Evolutionary conservation across 2,329 filamentous ascomycete genomes (phyloP).

Genomic region (Fusarium pseudograminearum): DNA sequence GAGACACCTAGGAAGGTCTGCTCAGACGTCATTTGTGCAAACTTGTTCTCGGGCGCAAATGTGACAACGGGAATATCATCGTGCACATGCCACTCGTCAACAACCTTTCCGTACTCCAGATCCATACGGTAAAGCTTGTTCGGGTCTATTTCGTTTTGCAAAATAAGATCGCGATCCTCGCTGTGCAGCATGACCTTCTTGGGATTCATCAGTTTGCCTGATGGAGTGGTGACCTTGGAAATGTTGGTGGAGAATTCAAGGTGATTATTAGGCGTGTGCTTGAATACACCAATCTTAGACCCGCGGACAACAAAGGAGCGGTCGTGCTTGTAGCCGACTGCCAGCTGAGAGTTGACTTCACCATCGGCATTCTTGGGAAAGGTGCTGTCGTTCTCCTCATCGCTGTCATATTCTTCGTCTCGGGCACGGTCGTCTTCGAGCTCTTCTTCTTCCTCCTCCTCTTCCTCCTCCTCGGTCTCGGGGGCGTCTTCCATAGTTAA

Average conservation of each 20-base stretch:
- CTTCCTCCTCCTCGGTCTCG: constrained; percentile 60
- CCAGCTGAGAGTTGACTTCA: constrained; percentile 91
- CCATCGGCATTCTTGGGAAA: constrained; percentile 81
- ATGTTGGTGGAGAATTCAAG: constrained; percentile 98
- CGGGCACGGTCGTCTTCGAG: constrained; percentile 72
- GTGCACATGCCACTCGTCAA: constrained; percentile 98
- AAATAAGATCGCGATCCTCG: constrained; percentile 88
- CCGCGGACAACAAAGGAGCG: constrained; percentile 96
- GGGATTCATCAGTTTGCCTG: constrained; percentile 88
- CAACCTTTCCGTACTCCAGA: constrained; percentile 95
- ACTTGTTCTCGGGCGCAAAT: constrained; percentile 97
- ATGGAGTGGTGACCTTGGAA: constrained; percentile 91
- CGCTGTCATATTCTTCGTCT: constrained; percentile 76
- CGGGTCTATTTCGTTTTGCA: constrained; percentile 85
- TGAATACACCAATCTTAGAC: constrained; percentile 99
- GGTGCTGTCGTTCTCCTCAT: constrained; percentile 78
- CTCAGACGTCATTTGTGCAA: constrained; percentile 94
- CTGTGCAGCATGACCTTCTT: constrained; percentile 98
- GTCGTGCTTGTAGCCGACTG: constrained; percentile 97
- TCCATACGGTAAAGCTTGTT: constrained; percentile 98
- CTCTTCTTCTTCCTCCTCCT: constrained; percentile 67
- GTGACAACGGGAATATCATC: constrained; percentile 93
- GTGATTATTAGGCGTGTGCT: constrained; percentile 91
- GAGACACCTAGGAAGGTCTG: constrained; percentile 96
- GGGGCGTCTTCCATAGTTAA: constrained; percentile 86